phyloP scores from a whole-genome alignment of 2,329 filamentous ascomycete genomes.

The Colletotrichum sp. region DNA sequence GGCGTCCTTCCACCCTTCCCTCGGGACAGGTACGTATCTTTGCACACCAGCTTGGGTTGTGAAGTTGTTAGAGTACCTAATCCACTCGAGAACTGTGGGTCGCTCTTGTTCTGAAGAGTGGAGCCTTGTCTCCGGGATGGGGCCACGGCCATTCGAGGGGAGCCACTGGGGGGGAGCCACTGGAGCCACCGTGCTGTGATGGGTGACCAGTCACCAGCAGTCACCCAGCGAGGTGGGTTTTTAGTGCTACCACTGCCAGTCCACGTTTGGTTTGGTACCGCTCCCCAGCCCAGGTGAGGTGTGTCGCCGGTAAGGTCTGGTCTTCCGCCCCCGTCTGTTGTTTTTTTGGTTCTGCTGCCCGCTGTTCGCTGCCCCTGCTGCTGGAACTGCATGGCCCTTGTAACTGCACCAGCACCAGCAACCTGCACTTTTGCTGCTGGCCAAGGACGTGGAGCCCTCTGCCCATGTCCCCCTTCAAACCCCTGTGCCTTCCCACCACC shows the following conservation, averaged over 20 bases:
- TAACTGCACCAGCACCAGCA: background rate
- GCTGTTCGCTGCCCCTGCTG: background rate
- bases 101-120: background rate
- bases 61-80: no score
- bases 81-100: background rate
- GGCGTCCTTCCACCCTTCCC: background rate
- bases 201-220: conserved; percentile 1
- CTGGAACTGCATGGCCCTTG: background rate
- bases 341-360: background rate
- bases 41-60: background rate
- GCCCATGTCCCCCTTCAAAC: background rate
- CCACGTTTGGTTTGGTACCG: conserved; percentile 9
- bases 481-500: background rate
- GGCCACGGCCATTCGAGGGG: background rate
- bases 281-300: background rate
- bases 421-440: background rate
- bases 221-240: conserved; percentile 17
- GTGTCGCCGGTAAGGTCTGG: background rate
- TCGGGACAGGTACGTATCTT: conserved; percentile 5
- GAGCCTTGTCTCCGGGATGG: conserved; percentile 13
- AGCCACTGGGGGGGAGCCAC: background rate
- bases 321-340: background rate
- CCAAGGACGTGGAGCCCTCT: background rate
- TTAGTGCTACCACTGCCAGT: conserved; percentile 19
- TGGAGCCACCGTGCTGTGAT: conserved; percentile 9